Evolutionary conservation across 192 early-diverging fungal genomes (phyloP).

Genomic region (Umbelopsis isabellina): DNA sequence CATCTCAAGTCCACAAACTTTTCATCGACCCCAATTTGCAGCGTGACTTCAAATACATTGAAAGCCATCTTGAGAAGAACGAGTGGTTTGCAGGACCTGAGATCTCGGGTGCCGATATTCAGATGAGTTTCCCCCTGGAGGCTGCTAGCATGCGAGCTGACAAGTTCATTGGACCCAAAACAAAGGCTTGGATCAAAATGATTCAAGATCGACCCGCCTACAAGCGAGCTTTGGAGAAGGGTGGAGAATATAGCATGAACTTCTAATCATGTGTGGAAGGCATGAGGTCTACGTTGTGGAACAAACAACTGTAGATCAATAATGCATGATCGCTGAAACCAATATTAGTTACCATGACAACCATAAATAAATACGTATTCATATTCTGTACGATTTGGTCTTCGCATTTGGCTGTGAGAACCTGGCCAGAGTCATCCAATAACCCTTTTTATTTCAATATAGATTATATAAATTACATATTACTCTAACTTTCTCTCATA

Average conservation of each 20-base stretch:
- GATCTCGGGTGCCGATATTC: conserved; percentile 46
- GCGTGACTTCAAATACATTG: conserved; percentile 32
- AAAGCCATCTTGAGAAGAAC: conserved; percentile 33
- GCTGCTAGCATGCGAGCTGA: conserved; percentile 20
- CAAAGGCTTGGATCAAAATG: neutral
- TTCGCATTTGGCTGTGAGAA: no score
- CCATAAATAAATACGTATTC: no score
- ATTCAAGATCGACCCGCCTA: conserved; percentile 1
- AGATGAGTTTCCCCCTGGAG: conserved; percentile 48
- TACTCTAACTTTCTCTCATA: conserved; percentile 19
- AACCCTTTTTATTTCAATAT: neutral
- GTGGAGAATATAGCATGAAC: conserved; percentile 37
- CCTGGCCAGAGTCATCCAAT: neutral
- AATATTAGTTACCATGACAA: no score
- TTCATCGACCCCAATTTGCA: neutral
- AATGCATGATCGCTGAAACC: no score
- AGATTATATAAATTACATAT: neutral
- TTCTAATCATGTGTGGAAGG: neutral
- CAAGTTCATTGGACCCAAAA: neutral
- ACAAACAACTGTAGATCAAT: no score
- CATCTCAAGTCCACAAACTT: neutral
- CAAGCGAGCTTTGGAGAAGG: conserved; percentile 37
- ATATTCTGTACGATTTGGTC: no score
- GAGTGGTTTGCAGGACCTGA: conserved; percentile 44
- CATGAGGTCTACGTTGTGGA: no score